Conservation (phyloP, 177 flowering plant species). For the Telopea speciosissima region DNA sequence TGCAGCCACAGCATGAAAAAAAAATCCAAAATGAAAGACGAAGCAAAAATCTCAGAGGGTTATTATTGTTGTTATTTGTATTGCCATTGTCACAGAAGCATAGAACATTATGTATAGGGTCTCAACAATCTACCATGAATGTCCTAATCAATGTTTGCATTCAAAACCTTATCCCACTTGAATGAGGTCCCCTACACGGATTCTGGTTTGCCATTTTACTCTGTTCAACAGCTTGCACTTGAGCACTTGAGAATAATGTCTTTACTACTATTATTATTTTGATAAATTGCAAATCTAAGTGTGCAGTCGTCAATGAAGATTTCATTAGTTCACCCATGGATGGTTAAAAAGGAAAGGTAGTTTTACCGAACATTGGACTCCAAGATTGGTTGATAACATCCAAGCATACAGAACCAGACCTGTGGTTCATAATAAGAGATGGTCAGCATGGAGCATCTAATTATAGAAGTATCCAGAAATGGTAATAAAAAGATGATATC, state of each 20-base stretch:
- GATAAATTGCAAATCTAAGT: background rate
- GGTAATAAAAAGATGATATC: background rate
- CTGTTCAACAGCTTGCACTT: too few relatives aligned
- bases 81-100: too few relatives aligned
- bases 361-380: constrained; percentile 98
- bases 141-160: too few relatives aligned
- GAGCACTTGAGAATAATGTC: background rate
- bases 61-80: too few relatives aligned
- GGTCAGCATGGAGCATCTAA: background rate
- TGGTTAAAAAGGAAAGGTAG: background rate
- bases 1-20: constrained; percentile 27
- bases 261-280: background rate
- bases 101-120: too few relatives aligned
- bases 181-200: too few relatives aligned
- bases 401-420: constrained; percentile 96
- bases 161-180: too few relatives aligned
- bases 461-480: background rate
- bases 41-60: background rate
- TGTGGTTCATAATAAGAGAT: constrained; percentile 24
- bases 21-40: constrained; percentile 1
- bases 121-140: too few relatives aligned
- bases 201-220: too few relatives aligned
- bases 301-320: background rate
- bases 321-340: background rate
- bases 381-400: constrained; percentile 95